Base-by-base conservation (phyloP, 164 flowering plant genomes). In the Vitis amurensis region DNA sequence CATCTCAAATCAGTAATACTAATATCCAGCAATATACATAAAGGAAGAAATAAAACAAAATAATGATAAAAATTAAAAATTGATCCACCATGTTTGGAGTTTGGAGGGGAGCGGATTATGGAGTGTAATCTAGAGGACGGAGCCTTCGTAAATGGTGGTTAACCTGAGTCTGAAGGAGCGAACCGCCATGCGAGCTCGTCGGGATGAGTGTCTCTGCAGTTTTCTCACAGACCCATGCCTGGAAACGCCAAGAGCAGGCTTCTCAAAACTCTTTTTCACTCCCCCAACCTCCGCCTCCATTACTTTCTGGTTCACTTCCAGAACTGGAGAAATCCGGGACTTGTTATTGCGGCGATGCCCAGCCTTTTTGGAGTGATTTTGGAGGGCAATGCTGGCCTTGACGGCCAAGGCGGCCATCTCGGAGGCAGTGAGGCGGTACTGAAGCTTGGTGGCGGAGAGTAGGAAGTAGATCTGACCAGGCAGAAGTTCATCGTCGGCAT, bases 381-480 rank as follows among this genome's bases (percentile, higher is more conserved):
- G 80, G 56, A 87, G 75, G 9, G 87, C 93, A 1, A 69, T 19
- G 73, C 82, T 81, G 8, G 93, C 93, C 61, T 80, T 89, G 5
- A 89, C 87, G 8, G 91, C 91, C 64, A 89, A 55, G 2, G 87
- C 88, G 0, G 90, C 94, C 91, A 88, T 89, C 16, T 88, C 91
- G 0, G 85, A 48, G 1, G 94, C 86, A 0, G 83, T 44, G 8
- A 89, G 59, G 0, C 73, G 79, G 55, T 74, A 31, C 17, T 83
- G 78, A 8, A 81, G 81, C 70, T 68, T 79, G 6, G 78, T 70
- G 2, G 6, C 48, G 0, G 87, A 85, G 8, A 89, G 83, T 0
- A 86, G 64, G 73, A 88, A 88, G 64, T 89, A 89, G 37, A 89
- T 82, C 74, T 88, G 86, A 51, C 78, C 71, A 10, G 77, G 63